Conservation (phyloP, 2,329 filamentous ascomycete species). For the Apiospora saccharicola region DNA sequence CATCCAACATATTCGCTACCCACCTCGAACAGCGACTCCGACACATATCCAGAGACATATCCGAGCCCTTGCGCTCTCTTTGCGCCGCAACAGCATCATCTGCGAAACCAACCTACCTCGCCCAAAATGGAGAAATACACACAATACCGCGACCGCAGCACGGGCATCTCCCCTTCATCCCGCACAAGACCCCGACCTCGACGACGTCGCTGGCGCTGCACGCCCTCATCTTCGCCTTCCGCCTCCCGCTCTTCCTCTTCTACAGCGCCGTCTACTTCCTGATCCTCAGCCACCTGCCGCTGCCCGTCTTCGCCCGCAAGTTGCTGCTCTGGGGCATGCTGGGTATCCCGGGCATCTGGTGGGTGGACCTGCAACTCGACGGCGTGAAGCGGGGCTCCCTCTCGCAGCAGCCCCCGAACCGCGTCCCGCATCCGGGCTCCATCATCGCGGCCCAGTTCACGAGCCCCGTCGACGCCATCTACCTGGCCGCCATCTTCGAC, state of each 20-base stretch:
- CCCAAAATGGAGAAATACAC: constrained; percentile 90
- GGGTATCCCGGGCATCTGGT: constrained; percentile 92
- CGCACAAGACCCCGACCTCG: constrained; percentile 72
- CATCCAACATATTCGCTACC: neutral
- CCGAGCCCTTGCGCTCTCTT: neutral
- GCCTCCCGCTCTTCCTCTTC: constrained; percentile 78
- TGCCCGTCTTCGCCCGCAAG: constrained; percentile 73
- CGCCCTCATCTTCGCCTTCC: constrained; percentile 78
- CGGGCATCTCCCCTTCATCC: constrained; percentile 95
- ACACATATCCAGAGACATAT: neutral
- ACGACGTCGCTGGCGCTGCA: constrained; percentile 70
- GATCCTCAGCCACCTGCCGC: constrained; percentile 81
- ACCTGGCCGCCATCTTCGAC: constrained; percentile 95
- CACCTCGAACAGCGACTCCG: neutral
- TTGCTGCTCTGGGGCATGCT: constrained; percentile 87
- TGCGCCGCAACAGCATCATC: too few species aligned
- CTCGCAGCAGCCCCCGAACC: constrained; percentile 73
- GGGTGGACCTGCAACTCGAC: constrained; percentile 98
- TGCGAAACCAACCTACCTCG: neutral
- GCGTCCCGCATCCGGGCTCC: constrained; percentile 79
- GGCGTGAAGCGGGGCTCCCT: constrained; percentile 92
- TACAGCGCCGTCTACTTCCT: constrained; percentile 77
- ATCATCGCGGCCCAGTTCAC: constrained; percentile 92
- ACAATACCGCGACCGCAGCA: constrained; percentile 90
- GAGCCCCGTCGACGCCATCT: constrained; percentile 90